Percentiles rank a stretch among this genome's conserved stretches.
phyloP scores from a whole-genome alignment of 1,284 basidiomycete genomes.

The Ceratobasidium papillatum region DNA sequence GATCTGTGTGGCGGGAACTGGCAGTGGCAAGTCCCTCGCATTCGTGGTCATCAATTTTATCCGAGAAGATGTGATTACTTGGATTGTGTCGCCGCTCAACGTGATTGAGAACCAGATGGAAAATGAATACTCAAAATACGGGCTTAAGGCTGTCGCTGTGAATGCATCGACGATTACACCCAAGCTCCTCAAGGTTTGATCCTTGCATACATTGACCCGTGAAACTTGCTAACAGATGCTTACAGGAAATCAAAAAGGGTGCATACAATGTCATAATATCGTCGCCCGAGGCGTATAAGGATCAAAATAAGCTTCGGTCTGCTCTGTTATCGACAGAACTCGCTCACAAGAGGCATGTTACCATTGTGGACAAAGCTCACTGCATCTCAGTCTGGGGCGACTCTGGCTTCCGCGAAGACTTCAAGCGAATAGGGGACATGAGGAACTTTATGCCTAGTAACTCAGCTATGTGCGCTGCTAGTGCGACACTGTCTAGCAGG shows the following conservation, averaged over 20 bases:
- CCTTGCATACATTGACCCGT: no score
- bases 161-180: background rate
- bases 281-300: conserved; percentile 1
- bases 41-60: background rate
- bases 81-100: conserved; percentile 24
- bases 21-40: background rate
- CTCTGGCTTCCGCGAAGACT: background rate
- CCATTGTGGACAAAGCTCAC: conserved; percentile 3
- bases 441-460: background rate
- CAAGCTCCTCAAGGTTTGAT: background rate
- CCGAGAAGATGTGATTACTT: background rate
- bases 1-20: background rate
- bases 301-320: background rate
- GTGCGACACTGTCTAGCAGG: background rate
- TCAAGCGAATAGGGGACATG: conserved; percentile 4
- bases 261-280: conserved; percentile 11
- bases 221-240: no score
- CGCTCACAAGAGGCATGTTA: background rate
- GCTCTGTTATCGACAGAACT: background rate
- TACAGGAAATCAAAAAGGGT: background rate
- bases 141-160: background rate
- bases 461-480: background rate
- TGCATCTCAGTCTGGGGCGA: background rate
- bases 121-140: background rate
- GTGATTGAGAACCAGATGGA: background rate